Percentiles rank a stretch among this genome's conserved stretches.
Conservation (phyloP, 83 land plant genomes). For the Thuja plicata region DNA sequence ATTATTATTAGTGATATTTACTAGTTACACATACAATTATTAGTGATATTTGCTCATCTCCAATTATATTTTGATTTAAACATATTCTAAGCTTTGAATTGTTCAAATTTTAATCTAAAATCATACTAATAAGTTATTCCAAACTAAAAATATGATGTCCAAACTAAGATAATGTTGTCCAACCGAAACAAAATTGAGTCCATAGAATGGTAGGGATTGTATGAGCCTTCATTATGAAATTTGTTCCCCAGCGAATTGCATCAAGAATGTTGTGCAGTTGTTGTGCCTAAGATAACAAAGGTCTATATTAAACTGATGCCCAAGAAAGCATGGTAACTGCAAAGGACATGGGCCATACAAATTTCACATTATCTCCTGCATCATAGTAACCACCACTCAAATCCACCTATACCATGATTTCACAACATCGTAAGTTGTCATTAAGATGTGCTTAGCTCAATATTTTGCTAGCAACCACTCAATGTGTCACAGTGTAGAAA, state of each 20-base stretch:
- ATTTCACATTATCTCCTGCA: slow-evolving; percentile 58
- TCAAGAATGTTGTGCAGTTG: too few relatives aligned
- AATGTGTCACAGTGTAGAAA: neutral
- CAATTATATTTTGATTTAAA: too few relatives aligned
- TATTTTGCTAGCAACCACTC: neutral
- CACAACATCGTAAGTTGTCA: neutral
- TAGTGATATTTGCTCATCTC: neutral
- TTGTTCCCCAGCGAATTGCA: slow-evolving; percentile 56
- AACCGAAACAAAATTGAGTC: slow-evolving; percentile 41
- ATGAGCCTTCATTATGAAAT: slow-evolving; percentile 48
- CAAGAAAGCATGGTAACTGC: slow-evolving; percentile 41
- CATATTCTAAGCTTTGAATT: too few relatives aligned
- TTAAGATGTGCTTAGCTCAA: neutral
- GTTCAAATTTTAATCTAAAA: too few relatives aligned
- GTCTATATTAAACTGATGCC: too few relatives aligned
- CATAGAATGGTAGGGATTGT: slow-evolving; percentile 60
- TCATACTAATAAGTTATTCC: too few relatives aligned
- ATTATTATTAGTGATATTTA: too few relatives aligned
- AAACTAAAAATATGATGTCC: too few relatives aligned
- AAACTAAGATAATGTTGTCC: too few relatives aligned
- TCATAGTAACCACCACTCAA: too few relatives aligned
- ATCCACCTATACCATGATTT: slow-evolving; percentile 32
- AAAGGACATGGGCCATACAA: slow-evolving; percentile 64
- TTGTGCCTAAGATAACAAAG: too few relatives aligned
- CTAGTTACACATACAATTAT: neutral